Evolutionary conservation across 345 rosid species (phyloP), one percentile per base, ranked within the genome.

Genomic region (Arabis hirsuta): DNA sequence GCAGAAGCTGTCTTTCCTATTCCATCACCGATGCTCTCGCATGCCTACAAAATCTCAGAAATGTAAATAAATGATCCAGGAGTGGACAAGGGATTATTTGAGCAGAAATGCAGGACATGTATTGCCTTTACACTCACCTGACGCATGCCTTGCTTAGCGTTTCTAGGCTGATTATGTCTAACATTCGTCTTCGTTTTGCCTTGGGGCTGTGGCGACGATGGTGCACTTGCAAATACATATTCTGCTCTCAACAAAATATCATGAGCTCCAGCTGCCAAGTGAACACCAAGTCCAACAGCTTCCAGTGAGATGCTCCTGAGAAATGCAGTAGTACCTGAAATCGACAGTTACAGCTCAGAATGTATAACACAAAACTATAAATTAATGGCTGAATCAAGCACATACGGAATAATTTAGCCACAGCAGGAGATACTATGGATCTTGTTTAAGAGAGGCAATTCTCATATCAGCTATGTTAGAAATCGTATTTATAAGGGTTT

Each of bases 281-380:
- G 99, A 52, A 90, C 96, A 45, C 97, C 99, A 52, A 94, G 93
- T 50, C 92, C 96, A 80, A 91, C 87, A 29, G 96, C 99, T 86
- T 89, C 97, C 60, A 91, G 82, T 53, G 97, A 95, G 72, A 95
- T 77, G 74, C 97, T 95, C 82, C 86, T 87, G 62, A 91, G 96
- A 79, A 95, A 95, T 2, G 99, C 97, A 55, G 76, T 62, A 61
- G 96, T 86, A 69, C 99, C 99, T 95, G 84, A n/a, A 78, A 65
- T 52, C 38, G 1, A 14, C 54, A 43, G 19, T 56, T 57, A 12
- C 32, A 31, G 54, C 45, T 55, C 39, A 22, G 65, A 36, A 52
- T 54, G 65, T 10, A 45, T 12, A 47, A 16, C 31, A 65, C 38
- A 34, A 58, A 38, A 57, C 31, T 41, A 64, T 9, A 24, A 63